Conservation (phyloP, 2,329 filamentous ascomycete species). For the Aspergillus carbonarius region DNA sequence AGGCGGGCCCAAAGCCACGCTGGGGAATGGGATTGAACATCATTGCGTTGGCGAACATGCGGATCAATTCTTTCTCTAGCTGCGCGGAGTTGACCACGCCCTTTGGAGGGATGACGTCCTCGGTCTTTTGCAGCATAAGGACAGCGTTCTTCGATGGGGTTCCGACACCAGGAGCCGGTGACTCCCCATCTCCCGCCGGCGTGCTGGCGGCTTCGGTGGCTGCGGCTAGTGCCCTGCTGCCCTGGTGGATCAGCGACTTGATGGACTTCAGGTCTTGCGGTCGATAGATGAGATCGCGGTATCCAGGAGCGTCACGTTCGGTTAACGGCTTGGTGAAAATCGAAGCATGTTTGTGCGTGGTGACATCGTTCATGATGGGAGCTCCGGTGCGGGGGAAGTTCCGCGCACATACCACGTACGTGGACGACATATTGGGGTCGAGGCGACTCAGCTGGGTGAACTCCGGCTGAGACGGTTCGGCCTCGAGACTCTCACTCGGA, state of each 20-base stretch:
- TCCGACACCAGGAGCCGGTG: constrained; percentile 32
- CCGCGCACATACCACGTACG: constrained; percentile 44
- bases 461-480: constrained; percentile 28
- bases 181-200: constrained; percentile 60
- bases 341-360: constrained; percentile 73
- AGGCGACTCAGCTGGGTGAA: constrained; percentile 27
- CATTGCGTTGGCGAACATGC: constrained; percentile 97
- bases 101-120: constrained; percentile 78
- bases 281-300: constrained; percentile 69
- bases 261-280: constrained; percentile 78
- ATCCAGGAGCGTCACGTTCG: constrained; percentile 73
- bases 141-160: constrained; percentile 43
- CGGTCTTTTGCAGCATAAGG: constrained; percentile 55
- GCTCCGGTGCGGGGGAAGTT: constrained; percentile 65
- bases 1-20: constrained; percentile 65
- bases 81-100: constrained; percentile 92
- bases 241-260: constrained; percentile 64
- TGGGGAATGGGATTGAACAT: constrained; percentile 94
- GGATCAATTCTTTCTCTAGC: constrained; percentile 86
- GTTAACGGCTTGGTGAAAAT: constrained; percentile 76
- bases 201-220: constrained; percentile 63
- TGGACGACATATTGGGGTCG: constrained; percentile 30
- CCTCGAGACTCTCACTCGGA: constrained; percentile 32
- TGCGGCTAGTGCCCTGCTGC: constrained; percentile 44
- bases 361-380: constrained; percentile 72